Evolutionary conservation across 2,329 filamentous ascomycete species (phyloP), one percentile per base, ranked within the genome.

Genomic region (Paecilomyces dactylethromorphus): DNA sequence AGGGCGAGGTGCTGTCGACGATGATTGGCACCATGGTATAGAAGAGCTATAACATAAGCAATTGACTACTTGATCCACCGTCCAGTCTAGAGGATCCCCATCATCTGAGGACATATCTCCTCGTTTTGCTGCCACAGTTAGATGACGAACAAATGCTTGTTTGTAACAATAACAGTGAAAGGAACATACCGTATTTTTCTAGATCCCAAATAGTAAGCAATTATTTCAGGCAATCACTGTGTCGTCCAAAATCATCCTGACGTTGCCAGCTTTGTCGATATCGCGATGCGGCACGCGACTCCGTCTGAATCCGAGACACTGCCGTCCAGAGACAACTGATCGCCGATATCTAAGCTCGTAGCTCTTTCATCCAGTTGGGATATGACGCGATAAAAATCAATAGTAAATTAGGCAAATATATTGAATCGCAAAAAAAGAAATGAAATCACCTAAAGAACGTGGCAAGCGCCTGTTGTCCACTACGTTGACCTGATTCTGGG

Each of bases 61-160:
- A 15, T 79, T 70, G 10, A 89, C 82, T 11, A 95, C 84, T 35
- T 85, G 81, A 39, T 88, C 84, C 32, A 87, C 79, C 35, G 82
- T 82, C 91, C 91, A 96, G 57, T 81, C 68, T 71, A 87, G 88
- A n/a, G 91, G 91, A 73, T 96, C 90, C 15, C 72, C 70, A 54
- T 72, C 72, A 56, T 60, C 61, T 26, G 62, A 56, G 21, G 64
- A 56, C 72, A 74, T 74, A 18, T 56, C 56, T 54, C 24, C 54
- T n/a, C 15, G 32, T 59, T 11, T 49, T 39, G 21, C 31, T 35
- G 12, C 15, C n/a, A 22, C 22, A 13, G 32, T 10, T 32, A 24
- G n/a, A 13, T 49, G 31, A 58, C 3, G 49, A 1, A 31, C 31
- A 15, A 53, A 49, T 32, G 24, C 15, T 15, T n/a, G 33, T 33